Evolutionary conservation across 352 stramenopile genomes (phyloP).

Genomic region (Albugo laibachii): DNA sequence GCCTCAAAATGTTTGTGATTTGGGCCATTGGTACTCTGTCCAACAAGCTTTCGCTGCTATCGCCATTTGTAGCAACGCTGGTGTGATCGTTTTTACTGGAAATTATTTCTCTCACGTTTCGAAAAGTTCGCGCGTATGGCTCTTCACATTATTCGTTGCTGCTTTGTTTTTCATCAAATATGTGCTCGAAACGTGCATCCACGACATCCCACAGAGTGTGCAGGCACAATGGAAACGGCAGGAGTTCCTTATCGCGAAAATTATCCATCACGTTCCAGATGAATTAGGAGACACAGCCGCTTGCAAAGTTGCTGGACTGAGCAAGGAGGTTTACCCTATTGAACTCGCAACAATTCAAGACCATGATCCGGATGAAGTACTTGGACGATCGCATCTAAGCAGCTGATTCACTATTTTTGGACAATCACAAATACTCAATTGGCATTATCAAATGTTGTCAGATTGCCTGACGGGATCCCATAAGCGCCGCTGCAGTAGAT

Average conservation of each 20-base stretch:
- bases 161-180: slow-evolving; percentile 47
- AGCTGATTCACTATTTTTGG: too few relatives aligned
- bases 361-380: too few relatives aligned
- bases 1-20: slow-evolving; percentile 62
- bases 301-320: too few relatives aligned
- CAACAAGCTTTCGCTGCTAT: slow-evolving; percentile 78
- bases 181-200: slow-evolving; percentile 34
- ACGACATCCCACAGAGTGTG: slow-evolving; percentile 48
- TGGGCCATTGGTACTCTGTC: slow-evolving; percentile 84
- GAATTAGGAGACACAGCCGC: slow-evolving; percentile 19
- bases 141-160: slow-evolving; percentile 52
- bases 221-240: slow-evolving; percentile 45
- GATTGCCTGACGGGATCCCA: too few relatives aligned
- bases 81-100: slow-evolving; percentile 83
- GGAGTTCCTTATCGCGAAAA: slow-evolving; percentile 51
- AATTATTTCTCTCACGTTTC: slow-evolving; percentile 50
- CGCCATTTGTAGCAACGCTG: slow-evolving; percentile 83
- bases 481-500: too few relatives aligned
- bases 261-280: slow-evolving; percentile 50
- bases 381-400: too few relatives aligned
- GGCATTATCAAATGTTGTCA: too few relatives aligned
- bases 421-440: too few relatives aligned
- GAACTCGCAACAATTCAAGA: too few relatives aligned
- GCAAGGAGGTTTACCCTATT: too few relatives aligned
- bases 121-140: slow-evolving; percentile 23